Base-by-base conservation (phyloP, 1,284 basidiomycete genomes). In the Tranzscheliella williamsii region DNA sequence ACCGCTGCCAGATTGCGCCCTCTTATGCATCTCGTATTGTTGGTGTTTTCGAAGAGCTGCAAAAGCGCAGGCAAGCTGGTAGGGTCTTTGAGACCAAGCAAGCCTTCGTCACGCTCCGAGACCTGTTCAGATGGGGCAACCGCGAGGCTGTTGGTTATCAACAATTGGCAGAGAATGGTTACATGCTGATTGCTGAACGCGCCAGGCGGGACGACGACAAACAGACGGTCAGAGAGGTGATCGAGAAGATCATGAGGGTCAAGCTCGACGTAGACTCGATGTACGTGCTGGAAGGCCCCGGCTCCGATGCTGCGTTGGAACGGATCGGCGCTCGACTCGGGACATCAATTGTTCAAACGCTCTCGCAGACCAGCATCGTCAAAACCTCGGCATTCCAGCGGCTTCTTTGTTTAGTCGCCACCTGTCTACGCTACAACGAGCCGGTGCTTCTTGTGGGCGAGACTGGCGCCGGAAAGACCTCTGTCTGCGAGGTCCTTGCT, bases 31-130 rank as follows among this genome's bases (percentile, higher is more conserved):
- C 87, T 67, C 85, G 86, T 57, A 96, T 98, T 51, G 94, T 98
- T 35, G 81, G 81, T 27, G 94, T 98, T 16, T 99, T 98, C 76
- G 86, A 84, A 43, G 94, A 98, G 78, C 82, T 99, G 7, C 92
- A 95, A 78, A 90, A 90, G 69, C 87, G 91, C 21, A 84, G 95
- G 18, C 92, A 97, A 78, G 85, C 87, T 0, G 85, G 88, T 27
- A 85, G 94, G 17, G 89, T 99, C 31, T 99, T 99, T 75, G 95
- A 99, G 80, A 94, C 91, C 70, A 97, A 94, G 78, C 88, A 94
- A 36, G 90, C 91, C 1, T 98, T 97, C 75, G 95, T 90, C 0
- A 99, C 95, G 1, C 83, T 99, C 9, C 89, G 95, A 54, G 95
- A 99, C 78, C 82, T 99, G 11, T 99, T 99, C 80, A 85, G 95